phyloP scores from a whole-genome alignment of 2,329 filamentous ascomycete species.

The Exophiala aquamarina region DNA sequence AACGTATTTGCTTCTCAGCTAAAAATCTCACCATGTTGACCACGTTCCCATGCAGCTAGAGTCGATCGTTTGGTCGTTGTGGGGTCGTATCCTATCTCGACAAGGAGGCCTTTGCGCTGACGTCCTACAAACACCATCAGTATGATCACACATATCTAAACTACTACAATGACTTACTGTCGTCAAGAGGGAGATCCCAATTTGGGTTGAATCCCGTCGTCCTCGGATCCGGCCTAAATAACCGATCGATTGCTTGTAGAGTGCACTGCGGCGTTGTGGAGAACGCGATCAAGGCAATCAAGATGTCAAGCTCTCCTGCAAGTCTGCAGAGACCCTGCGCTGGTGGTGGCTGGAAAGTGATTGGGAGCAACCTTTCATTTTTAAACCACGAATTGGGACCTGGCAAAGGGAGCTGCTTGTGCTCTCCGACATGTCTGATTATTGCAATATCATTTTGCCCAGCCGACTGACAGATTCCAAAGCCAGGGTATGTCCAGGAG shows the following conservation, averaged over 20 bases:
- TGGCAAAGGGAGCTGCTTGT: constrained; percentile 3
- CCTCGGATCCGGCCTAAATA: constrained; percentile 7
- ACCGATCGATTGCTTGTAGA: neutral
- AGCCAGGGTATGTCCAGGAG: constrained; percentile 13
- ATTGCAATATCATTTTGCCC: constrained; percentile 3
- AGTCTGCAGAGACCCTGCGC: constrained; percentile 5
- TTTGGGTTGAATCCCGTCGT: constrained; percentile 5
- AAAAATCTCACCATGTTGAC: constrained; percentile 10
- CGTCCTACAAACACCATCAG: neutral
- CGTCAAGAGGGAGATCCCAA: neutral
- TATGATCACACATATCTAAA: neutral
- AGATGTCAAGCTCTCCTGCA: constrained; percentile 15
- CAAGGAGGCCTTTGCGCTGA: constrained; percentile 5
- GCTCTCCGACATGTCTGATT: neutral
- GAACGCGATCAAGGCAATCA: constrained; percentile 13
- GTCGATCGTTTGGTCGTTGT: neutral
- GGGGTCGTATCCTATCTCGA: constrained; percentile 15
- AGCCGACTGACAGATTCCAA: neutral
- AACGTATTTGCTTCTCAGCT: constrained; percentile 1
- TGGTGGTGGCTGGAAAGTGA: constrained; percentile 1
- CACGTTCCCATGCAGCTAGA: constrained; percentile 9
- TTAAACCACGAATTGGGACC: constrained; percentile 16
- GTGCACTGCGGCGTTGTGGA: neutral
- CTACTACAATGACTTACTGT: constrained; percentile 6
- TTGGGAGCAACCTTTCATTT: constrained; percentile 12